Percentiles rank a stretch among this genome's conserved stretches.
These are phyloP conservation scores for Cicer pinnatifidum DNA, from an alignment of 306 rosid genomes.

Conservation along the genomic window DNA sequence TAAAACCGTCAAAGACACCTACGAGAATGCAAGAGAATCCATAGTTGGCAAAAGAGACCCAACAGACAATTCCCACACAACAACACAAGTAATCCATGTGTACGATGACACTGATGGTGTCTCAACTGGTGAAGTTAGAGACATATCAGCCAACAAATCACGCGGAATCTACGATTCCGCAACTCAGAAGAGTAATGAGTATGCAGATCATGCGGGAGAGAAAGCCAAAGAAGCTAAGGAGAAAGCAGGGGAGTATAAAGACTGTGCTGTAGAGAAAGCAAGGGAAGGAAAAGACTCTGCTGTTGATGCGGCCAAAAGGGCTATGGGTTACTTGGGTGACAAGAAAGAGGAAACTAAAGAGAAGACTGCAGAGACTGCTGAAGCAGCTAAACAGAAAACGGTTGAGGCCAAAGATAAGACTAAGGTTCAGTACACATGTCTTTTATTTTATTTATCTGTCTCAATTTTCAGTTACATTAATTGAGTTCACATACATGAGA, in stretches of 20 bases:
- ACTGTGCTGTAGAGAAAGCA: constrained; percentile 38
- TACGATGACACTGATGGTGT: background rate
- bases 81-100: background rate
- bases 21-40: constrained; percentile 70
- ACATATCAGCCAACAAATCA: constrained; percentile 39
- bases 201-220: constrained; percentile 36
- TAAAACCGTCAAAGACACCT: constrained; percentile 56
- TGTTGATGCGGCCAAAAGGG: constrained; percentile 61
- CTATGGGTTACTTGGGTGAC: constrained; percentile 59
- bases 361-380: constrained; percentile 51
- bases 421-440: constrained; percentile 37
- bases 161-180: constrained; percentile 18
- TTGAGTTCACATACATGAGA: background rate
- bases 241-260: constrained; percentile 47
- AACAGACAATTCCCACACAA: background rate
- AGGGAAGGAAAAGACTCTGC: constrained; percentile 59
- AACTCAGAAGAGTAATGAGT: constrained; percentile 38
- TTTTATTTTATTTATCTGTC: too few species aligned
- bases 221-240: constrained; percentile 51
- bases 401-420: constrained; percentile 53
- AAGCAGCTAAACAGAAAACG: constrained; percentile 44
- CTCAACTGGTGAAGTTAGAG: constrained; percentile 37
- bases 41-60: constrained; percentile 64
- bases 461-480: too few species aligned
- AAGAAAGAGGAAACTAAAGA: constrained; percentile 65